A percentile compares a stretch with the other conserved stretches of the same genome.
Conservation (phyloP, 225 moss, liverwort and hornwort genomes). For the Pleurozium schreberi region DNA sequence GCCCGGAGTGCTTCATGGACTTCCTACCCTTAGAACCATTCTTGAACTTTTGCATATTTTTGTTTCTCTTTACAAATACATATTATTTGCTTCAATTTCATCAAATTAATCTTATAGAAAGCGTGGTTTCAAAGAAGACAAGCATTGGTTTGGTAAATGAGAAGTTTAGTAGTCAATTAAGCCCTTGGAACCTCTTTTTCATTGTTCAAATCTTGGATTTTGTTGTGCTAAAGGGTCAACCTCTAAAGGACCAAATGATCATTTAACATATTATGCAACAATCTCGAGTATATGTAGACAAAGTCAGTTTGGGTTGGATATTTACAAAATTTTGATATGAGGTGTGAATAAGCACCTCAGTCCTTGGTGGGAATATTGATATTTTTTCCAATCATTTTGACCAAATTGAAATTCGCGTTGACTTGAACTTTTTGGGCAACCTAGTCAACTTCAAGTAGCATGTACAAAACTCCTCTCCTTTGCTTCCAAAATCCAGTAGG, state of each 20-base stretch:
- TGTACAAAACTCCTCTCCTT: not conserved
- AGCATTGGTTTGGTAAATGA: not conserved
- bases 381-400: accelerated
- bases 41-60: no score
- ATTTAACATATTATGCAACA: accelerated
- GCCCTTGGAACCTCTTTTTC: not conserved
- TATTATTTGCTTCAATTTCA: not conserved
- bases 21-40: no score
- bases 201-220: not conserved
- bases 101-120: not conserved
- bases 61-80: no score
- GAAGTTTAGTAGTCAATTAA: not conserved
- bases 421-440: accelerated
- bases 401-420: accelerated
- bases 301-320: not conserved
- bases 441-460: accelerated
- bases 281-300: accelerated
- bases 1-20: no score
- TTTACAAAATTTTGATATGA: not conserved
- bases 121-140: not conserved
- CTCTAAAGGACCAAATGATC: accelerated
- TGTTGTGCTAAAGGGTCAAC: accelerated
- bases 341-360: no score
- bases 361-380: accelerated
- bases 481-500: accelerated